Percentiles rank a stretch among this genome's conserved stretches.
These are phyloP conservation scores for Borealophlyctis nickersoniae DNA, from an alignment of 192 early-diverging fungal genomes.

Conservation along the genomic window DNA sequence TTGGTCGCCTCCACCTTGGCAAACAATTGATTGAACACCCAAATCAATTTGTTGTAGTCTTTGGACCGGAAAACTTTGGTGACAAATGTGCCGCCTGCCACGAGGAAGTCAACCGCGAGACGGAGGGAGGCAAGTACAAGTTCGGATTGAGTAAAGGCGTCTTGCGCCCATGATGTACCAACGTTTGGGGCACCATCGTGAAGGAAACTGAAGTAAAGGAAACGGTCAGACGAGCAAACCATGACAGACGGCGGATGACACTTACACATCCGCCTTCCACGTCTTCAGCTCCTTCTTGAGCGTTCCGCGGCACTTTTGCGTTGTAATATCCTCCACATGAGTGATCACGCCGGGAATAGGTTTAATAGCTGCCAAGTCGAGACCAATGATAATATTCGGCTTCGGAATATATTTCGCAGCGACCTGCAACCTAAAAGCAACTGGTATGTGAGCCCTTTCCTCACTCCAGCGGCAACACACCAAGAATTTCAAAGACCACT, in stretches of 20 bases:
- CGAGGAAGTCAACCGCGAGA: slow-evolving; percentile 89
- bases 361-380: slow-evolving; percentile 95
- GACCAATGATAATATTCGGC: slow-evolving; percentile 87
- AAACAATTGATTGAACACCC: slow-evolving; percentile 98
- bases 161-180: slow-evolving; percentile 92
- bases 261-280: slow-evolving; percentile 96
- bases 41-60: slow-evolving; percentile 98
- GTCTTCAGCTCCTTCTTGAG: slow-evolving; percentile 89
- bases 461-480: neutral
- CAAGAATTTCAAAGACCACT: slow-evolving; percentile 8
- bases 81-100: slow-evolving; percentile 90
- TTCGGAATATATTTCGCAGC: slow-evolving; percentile 98
- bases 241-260: neutral
- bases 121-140: slow-evolving; percentile 88
- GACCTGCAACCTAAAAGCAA: slow-evolving; percentile 86
- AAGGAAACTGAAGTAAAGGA: slow-evolving; percentile 61
- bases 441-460: neutral
- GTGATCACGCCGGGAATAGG: slow-evolving; percentile 94
- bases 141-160: slow-evolving; percentile 95
- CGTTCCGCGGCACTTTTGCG: slow-evolving; percentile 83
- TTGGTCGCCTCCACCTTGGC: slow-evolving; percentile 96
- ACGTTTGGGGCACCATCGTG: slow-evolving; percentile 99
- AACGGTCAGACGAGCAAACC: neutral
- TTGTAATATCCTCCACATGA: slow-evolving; percentile 94
- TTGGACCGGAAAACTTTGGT: slow-evolving; percentile 98